Conservation (phyloP, 2,329 filamentous ascomycete species). For the Penicillium sp. region DNA sequence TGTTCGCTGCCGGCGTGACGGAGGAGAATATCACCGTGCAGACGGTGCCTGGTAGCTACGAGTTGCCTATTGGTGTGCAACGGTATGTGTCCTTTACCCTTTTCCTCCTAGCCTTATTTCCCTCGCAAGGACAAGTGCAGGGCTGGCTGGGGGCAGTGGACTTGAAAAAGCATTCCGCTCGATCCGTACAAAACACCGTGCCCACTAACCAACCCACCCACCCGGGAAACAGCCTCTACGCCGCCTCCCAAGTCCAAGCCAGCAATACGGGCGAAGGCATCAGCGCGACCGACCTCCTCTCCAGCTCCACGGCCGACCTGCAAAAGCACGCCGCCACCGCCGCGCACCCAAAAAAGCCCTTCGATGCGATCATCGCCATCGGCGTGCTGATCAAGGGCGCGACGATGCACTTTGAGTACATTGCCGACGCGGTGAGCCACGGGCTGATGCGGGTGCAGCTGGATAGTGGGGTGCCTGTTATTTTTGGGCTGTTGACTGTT, state of each 20-base stretch:
- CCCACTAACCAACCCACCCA: neutral
- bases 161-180: too few species aligned
- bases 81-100: conserved; percentile 53
- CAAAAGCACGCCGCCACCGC: conserved; percentile 46
- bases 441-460: conserved; percentile 94
- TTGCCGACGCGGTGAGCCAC: conserved; percentile 84
- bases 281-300: conserved; percentile 58
- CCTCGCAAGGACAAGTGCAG: too few species aligned
- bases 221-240: conserved; percentile 64
- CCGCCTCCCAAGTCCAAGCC: conserved; percentile 82
- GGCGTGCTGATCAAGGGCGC: conserved; percentile 97
- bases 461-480: conserved; percentile 82
- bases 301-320: conserved; percentile 68
- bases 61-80: conserved; percentile 88
- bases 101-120: too few species aligned
- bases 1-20: conserved; percentile 77
- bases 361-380: conserved; percentile 93
- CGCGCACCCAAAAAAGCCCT: conserved; percentile 56
- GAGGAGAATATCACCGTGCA: conserved; percentile 86
- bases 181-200: too few species aligned
- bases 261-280: conserved; percentile 46
- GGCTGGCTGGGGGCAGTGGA: too few species aligned
- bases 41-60: conserved; percentile 91
- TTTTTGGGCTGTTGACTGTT: conserved; percentile 90
- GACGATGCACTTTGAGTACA: conserved; percentile 99